A percentile compares a stretch with the other conserved stretches of the same genome.
phyloP scores from a whole-genome alignment of 2,329 filamentous ascomycete genomes.

The Diaporthe citrichinensis region DNA sequence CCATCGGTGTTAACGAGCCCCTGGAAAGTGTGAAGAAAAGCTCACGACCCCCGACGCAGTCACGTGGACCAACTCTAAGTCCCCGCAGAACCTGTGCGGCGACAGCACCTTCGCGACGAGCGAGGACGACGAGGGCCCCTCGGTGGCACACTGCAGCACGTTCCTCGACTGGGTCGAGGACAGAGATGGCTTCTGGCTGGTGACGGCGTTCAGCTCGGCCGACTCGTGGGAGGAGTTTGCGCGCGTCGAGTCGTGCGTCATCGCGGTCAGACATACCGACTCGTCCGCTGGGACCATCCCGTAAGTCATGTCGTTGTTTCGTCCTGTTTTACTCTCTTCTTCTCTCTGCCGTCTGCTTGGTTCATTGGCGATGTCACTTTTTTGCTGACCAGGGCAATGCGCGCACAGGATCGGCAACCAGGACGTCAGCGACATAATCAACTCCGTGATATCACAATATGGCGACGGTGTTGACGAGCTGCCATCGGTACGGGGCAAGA shows the following conservation, averaged over 20 bases:
- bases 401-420: slow-evolving; percentile 35
- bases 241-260: slow-evolving; percentile 34
- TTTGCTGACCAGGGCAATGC: not conserved
- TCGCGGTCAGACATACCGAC: slow-evolving; percentile 33
- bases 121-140: slow-evolving; percentile 7
- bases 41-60: slow-evolving; percentile 1
- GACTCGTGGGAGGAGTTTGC: slow-evolving; percentile 33
- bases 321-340: no score
- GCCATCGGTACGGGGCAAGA: slow-evolving; percentile 28
- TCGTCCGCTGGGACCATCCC: slow-evolving; percentile 26
- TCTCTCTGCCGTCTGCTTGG: not conserved
- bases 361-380: not conserved
- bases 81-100: slow-evolving; percentile 35
- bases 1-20: not conserved
- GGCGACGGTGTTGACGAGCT: not conserved
- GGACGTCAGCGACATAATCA: slow-evolving; percentile 37
- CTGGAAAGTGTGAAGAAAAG: not conserved
- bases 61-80: slow-evolving; percentile 33
- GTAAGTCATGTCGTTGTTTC: not conserved
- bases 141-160: slow-evolving; percentile 15
- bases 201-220: slow-evolving; percentile 27
- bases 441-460: slow-evolving; percentile 25
- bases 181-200: slow-evolving; percentile 37
- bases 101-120: slow-evolving; percentile 26
- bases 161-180: slow-evolving; percentile 26